Conservation (phyloP, 805 yeast species). For the Myxozyma lipomycoides region DNA sequence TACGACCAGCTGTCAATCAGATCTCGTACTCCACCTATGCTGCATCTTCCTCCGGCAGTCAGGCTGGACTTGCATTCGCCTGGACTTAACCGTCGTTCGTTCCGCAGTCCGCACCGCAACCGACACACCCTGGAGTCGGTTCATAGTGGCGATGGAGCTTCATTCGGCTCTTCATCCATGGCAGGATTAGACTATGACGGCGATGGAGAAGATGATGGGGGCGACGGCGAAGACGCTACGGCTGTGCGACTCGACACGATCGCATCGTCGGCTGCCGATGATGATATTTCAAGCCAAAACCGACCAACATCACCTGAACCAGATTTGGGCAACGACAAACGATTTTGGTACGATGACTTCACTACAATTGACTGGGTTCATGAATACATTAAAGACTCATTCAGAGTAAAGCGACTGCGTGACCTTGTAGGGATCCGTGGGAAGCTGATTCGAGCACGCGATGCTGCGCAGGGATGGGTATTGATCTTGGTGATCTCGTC, state of each 20-base stretch:
- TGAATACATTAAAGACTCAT: constrained; percentile 46
- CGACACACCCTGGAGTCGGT: neutral
- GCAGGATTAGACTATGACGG: neutral
- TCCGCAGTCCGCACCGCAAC: constrained; percentile 4
- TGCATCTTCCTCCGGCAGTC: constrained; percentile 12
- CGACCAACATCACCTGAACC: neutral
- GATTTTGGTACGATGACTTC: constrained; percentile 49
- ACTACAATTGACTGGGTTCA: constrained; percentile 60
- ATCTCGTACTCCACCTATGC: neutral
- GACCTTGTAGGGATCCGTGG: constrained; percentile 38
- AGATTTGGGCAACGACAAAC: neutral
- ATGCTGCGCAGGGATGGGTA: constrained; percentile 48
- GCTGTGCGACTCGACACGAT: neutral
- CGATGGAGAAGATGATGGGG: neutral
- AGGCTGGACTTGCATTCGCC: constrained; percentile 29
- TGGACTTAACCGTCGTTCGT: constrained; percentile 19
- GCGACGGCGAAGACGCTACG: neutral
- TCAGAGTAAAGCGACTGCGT: constrained; percentile 41
- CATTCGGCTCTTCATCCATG: neutral
- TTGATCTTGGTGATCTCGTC: constrained; percentile 47
- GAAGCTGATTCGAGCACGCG: constrained; percentile 36
- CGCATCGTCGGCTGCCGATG: neutral
- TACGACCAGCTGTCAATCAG: neutral
- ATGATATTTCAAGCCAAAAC: neutral
- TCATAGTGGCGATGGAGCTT: constrained; percentile 1